A percentile compares a stretch with the other conserved stretches of the same genome.
These are phyloP conservation scores for Coniella lustricola DNA, from an alignment of 2,329 filamentous ascomycete species.

Conservation along the genomic window DNA sequence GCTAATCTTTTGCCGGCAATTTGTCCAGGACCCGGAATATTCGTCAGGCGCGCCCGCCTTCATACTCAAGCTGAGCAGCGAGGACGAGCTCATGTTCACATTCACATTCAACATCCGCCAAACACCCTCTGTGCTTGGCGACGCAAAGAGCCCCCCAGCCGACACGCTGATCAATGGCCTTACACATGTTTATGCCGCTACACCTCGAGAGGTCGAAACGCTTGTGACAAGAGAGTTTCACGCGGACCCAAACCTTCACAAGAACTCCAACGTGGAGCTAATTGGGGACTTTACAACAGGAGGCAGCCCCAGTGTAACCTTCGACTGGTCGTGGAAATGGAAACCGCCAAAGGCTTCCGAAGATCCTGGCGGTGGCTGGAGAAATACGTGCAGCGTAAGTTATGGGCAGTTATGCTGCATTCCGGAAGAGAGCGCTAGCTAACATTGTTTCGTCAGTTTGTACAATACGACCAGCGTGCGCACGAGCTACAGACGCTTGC, in stretches of 20 bases:
- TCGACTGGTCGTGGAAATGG: slow-evolving; percentile 97
- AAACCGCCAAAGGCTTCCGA: slow-evolving; percentile 76
- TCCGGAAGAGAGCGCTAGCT: not conserved
- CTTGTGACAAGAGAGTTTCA: slow-evolving; percentile 93
- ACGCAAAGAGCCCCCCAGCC: slow-evolving; percentile 42
- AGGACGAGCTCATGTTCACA: slow-evolving; percentile 87
- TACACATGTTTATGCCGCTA: slow-evolving; percentile 88
- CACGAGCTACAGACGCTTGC: slow-evolving; percentile 84
- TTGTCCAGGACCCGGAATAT: slow-evolving; percentile 66
- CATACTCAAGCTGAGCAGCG: slow-evolving; percentile 78
- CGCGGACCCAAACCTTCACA: slow-evolving; percentile 93
- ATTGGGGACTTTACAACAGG: slow-evolving; percentile 86
- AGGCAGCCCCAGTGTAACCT: slow-evolving; percentile 76
- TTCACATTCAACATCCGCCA: slow-evolving; percentile 78
- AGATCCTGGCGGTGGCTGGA: slow-evolving; percentile 86
- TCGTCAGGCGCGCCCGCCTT: slow-evolving; percentile 56
- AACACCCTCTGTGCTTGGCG: slow-evolving; percentile 26
- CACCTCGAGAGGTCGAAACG: slow-evolving; percentile 80
- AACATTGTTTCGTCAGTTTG: slow-evolving; percentile 54
- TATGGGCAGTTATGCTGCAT: not conserved
- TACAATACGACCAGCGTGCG: slow-evolving; percentile 92
- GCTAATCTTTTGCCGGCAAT: slow-evolving; percentile 7
- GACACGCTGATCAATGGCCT: slow-evolving; percentile 82
- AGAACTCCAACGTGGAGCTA: slow-evolving; percentile 90
- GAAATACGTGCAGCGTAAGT: slow-evolving; percentile 82